Percentiles rank a stretch among this genome's conserved stretches.
These are phyloP conservation scores for Claviceps pazoutovae DNA, from an alignment of 2,329 filamentous ascomycete genomes.

Conservation along the genomic window DNA sequence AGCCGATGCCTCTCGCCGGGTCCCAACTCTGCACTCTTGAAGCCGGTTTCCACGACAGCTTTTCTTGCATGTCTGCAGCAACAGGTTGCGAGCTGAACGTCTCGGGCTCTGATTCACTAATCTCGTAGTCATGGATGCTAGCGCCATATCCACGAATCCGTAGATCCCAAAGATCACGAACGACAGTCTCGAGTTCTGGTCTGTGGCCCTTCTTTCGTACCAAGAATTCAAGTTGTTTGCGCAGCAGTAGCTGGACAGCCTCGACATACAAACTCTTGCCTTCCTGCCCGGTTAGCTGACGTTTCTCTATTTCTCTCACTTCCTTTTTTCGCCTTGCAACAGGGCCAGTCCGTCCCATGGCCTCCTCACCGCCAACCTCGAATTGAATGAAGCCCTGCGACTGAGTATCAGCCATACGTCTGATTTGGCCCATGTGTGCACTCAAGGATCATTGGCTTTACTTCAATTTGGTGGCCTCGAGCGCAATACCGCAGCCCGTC, in stretches of 20 bases:
- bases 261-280: conserved; percentile 72
- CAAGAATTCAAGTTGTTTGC: conserved; percentile 67
- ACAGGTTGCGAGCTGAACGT: conserved; percentile 27
- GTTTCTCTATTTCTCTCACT: conserved; percentile 35
- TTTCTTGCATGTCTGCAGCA: conserved; percentile 7
- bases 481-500: conserved; percentile 68
- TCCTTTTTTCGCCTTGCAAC: conserved; percentile 44
- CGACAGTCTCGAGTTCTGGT: conserved; percentile 60
- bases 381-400: conserved; percentile 39
- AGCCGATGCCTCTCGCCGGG: conserved; percentile 29
- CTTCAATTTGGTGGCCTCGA: conserved; percentile 67
- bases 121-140: conserved; percentile 16
- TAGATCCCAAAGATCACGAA: conserved; percentile 76
- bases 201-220: conserved; percentile 52
- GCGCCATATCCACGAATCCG: conserved; percentile 36
- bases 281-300: conserved; percentile 48
- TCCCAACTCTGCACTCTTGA: conserved; percentile 29
- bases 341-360: conserved; percentile 47
- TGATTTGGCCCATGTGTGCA: background rate
- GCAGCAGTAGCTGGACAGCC: conserved; percentile 69
- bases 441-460: conserved; percentile 19
- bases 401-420: background rate
- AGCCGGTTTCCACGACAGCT: conserved; percentile 15
- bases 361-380: conserved; percentile 53
- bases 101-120: conserved; percentile 16